Evolutionary conservation across 1,139 yeast species (phyloP), one percentile per base, ranked within the genome.

Genomic region (Geotrichum australiense): DNA sequence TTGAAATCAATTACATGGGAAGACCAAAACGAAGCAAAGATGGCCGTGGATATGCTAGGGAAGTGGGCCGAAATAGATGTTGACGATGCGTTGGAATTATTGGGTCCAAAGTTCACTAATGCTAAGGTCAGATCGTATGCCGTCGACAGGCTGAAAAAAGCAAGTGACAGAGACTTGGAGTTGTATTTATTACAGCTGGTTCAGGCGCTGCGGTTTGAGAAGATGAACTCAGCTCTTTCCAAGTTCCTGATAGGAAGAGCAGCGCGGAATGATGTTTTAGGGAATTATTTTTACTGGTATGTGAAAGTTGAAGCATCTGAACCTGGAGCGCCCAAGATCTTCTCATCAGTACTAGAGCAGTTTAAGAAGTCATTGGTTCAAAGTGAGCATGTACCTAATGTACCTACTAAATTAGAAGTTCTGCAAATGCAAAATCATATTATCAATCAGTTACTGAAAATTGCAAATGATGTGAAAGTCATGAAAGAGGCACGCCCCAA

Each of bases 221-320:
- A 44, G 44, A 40, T 39, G n/a, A 55, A 57, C 39, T 61, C 69
- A 2, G 87, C 93, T 4, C 65, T 89, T 44, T 93, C 94, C 0
- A 74, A 75, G 46, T 89, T 91, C 56, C 66, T 93, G 35, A 80
- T 89, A 35, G 78, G 78, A 25, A 69, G 91, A 39, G 80, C 95
- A 0, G 70, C 80, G 0, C 69, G 73, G 21, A 82, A 81, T 56
- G 74, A 74, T 19, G 66, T 73, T 14, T 65, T 91, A 25, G 94
- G 95, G 0, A 87, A 81, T 55, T 86, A 74, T 57, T 78, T 91
- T 49, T 89, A 86, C 57, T 91, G 98, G 97, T 86, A 81, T 56
- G 74, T 91, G 38, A 81, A 80, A 51, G 95, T 93, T 1, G 96
- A 89, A 55, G 75, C 85, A 27, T 81, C 78, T 52, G 95, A 86